A percentile compares a stretch with the other conserved stretches of the same genome.
Evolutionary conservation across 371 early-diverging fungal genomes (phyloP).

Genomic region (Mucor circinelloides): DNA sequence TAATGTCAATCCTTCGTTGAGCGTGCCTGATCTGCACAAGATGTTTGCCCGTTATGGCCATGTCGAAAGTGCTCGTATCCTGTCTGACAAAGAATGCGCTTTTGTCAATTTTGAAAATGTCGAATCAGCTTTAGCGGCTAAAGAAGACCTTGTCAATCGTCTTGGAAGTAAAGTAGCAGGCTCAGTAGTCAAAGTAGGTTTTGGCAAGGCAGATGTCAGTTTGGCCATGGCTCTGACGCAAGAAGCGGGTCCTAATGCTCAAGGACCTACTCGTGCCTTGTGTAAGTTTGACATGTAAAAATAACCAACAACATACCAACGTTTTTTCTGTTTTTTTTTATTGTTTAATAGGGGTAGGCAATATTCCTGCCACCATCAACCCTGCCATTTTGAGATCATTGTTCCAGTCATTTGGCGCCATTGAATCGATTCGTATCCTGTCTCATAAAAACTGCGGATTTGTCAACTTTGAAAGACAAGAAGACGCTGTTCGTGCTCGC

Average conservation of each 20-base stretch:
- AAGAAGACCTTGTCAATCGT: slow-evolving; percentile 38
- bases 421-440: slow-evolving; percentile 91
- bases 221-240: slow-evolving; percentile 46
- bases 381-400: slow-evolving; percentile 72
- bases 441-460: slow-evolving; percentile 97
- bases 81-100: slow-evolving; percentile 74
- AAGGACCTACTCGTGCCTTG: slow-evolving; percentile 52
- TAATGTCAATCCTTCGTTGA: slow-evolving; percentile 83
- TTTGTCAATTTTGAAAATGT: slow-evolving; percentile 52
- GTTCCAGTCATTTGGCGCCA: slow-evolving; percentile 81
- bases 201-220: slow-evolving; percentile 81
- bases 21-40: slow-evolving; percentile 76
- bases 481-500: slow-evolving; percentile 88
- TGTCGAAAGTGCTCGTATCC: slow-evolving; percentile 90
- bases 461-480: slow-evolving; percentile 86
- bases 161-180: slow-evolving; percentile 41
- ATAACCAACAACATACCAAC: not conserved
- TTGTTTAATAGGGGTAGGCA: slow-evolving; percentile 85
- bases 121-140: slow-evolving; percentile 46
- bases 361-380: slow-evolving; percentile 82
- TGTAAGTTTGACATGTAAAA: slow-evolving; percentile 34
- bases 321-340: too few species aligned
- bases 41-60: slow-evolving; percentile 88
- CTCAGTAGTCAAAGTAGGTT: slow-evolving; percentile 80
- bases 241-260: slow-evolving; percentile 49